These are phyloP conservation scores for Solanum paucissectum DNA, from an alignment of 257 asterid species.

Conservation along the genomic window DNA sequence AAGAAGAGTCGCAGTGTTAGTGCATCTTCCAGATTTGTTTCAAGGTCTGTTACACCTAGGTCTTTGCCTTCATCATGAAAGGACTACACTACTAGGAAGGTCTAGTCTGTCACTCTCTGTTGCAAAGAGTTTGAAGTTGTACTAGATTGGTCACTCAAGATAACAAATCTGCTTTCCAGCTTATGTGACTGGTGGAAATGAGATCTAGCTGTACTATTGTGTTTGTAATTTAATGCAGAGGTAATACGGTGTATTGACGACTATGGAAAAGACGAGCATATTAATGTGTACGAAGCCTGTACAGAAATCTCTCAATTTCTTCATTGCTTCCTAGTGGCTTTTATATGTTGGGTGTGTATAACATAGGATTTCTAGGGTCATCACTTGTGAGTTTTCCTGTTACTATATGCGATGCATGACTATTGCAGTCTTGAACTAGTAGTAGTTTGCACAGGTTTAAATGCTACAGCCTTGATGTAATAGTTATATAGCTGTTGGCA, in stretches of 20 bases:
- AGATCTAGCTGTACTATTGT: neutral
- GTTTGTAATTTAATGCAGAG: neutral
- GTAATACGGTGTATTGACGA: neutral
- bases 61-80: constrained; percentile 9
- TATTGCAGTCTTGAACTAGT: neutral
- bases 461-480: neutral
- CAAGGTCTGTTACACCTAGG: constrained; percentile 28
- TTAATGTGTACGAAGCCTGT: neutral
- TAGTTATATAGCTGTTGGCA: neutral
- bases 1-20: constrained; percentile 33
- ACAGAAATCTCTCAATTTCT: neutral
- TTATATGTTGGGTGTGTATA: neutral
- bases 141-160: neutral
- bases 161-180: neutral
- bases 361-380: neutral
- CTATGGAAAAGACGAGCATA: neutral
- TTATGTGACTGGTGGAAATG: neutral
- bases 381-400: neutral
- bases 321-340: neutral
- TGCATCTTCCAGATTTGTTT: constrained; percentile 35
- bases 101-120: neutral
- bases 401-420: neutral
- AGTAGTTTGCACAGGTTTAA: neutral
- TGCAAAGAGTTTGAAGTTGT: neutral
- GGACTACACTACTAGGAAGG: neutral